Conservation (phyloP, 148 eudicot genomes). For the Cornus controversa region DNA sequence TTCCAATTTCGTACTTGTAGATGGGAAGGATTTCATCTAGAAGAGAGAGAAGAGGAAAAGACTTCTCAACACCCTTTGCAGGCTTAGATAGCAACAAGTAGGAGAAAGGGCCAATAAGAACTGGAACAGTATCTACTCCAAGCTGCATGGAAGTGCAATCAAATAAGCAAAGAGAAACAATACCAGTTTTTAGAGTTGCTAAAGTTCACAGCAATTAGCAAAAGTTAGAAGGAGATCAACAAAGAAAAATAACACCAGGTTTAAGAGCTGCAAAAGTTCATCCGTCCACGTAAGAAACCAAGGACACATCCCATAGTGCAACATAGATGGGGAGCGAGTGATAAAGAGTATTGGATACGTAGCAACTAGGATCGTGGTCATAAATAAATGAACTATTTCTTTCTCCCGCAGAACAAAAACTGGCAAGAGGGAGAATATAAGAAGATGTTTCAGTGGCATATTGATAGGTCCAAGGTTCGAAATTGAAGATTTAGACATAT, state of each 20-base stretch:
- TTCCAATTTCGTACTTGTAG: slow-evolving; percentile 61
- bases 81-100: slow-evolving; percentile 81
- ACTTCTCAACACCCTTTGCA: slow-evolving; percentile 94
- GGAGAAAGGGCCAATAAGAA: slow-evolving; percentile 81
- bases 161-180: neutral
- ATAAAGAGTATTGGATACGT: no score
- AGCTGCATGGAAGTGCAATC: slow-evolving; percentile 45
- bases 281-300: neutral
- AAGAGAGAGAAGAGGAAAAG: slow-evolving; percentile 76
- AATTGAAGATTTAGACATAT: no score
- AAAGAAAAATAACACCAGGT: no score
- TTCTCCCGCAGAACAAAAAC: no score
- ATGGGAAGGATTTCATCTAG: slow-evolving; percentile 76
- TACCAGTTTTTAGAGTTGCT: no score
- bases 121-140: slow-evolving; percentile 83
- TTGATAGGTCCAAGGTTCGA: no score
- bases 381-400: no score
- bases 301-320: neutral
- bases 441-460: no score
- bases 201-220: no score
- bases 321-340: neutral
- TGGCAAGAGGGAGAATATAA: no score
- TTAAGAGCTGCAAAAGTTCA: neutral
- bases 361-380: no score
- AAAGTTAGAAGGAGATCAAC: neutral